phyloP scores from a whole-genome alignment of 2,329 filamentous ascomycete genomes.

The Ceratocystis eucalypticola region DNA sequence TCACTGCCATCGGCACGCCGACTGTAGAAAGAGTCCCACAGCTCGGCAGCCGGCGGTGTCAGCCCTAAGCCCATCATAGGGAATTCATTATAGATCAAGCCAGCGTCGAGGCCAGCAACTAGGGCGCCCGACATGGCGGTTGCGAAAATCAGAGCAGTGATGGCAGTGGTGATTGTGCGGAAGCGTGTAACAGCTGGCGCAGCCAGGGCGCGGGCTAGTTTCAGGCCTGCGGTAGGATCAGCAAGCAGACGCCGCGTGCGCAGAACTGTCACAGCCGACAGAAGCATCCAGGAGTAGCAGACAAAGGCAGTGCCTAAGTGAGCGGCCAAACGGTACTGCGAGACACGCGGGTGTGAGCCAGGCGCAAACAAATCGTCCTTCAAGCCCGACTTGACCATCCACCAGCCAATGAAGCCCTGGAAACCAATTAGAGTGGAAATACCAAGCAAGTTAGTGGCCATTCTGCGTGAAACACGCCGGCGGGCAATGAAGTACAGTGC shows the following conservation, averaged over 20 bases:
- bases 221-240: slow-evolving; percentile 49
- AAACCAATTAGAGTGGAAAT: slow-evolving; percentile 86
- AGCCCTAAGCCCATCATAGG: slow-evolving; percentile 83
- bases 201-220: slow-evolving; percentile 47
- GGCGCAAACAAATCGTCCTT: slow-evolving; percentile 91
- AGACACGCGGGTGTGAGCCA: slow-evolving; percentile 80
- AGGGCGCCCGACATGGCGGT: slow-evolving; percentile 90
- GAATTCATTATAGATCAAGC: slow-evolving; percentile 97
- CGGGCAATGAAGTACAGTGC: slow-evolving; percentile 78
- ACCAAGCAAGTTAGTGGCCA: slow-evolving; percentile 64
- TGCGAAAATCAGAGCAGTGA: slow-evolving; percentile 65
- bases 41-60: slow-evolving; percentile 66
- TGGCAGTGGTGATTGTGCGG: slow-evolving; percentile 54
- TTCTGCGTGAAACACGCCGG: slow-evolving; percentile 60
- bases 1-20: slow-evolving; percentile 66
- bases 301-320: slow-evolving; percentile 84
- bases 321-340: slow-evolving; percentile 81
- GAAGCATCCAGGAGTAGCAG: slow-evolving; percentile 89
- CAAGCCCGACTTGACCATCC: slow-evolving; percentile 96
- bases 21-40: slow-evolving; percentile 76
- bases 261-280: slow-evolving; percentile 73
- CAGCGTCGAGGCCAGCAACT: slow-evolving; percentile 88
- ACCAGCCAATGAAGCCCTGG: slow-evolving; percentile 94
- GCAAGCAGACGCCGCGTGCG: slow-evolving; percentile 60
- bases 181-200: slow-evolving; percentile 58